Evolutionary conservation across 345 rosid genomes (phyloP).

Genomic region (Bruguiera gymnorhiza): DNA sequence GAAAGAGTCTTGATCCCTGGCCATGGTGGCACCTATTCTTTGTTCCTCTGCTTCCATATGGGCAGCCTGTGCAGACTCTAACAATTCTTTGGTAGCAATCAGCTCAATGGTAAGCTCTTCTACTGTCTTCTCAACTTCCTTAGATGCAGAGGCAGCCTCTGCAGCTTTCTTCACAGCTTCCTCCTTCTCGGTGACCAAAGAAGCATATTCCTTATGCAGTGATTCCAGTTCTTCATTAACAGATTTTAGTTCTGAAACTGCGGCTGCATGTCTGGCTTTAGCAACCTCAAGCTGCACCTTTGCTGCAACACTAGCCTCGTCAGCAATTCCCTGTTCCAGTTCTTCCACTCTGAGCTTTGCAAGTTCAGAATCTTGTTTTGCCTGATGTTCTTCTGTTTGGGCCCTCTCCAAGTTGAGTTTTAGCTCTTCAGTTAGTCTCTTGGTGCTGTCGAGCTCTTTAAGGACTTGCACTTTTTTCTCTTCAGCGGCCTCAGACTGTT

Average conservation of each 20-base stretch:
- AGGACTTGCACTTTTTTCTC: slow-evolving; percentile 49
- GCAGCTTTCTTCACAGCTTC: slow-evolving; percentile 65
- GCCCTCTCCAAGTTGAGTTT: slow-evolving; percentile 89
- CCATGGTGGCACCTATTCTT: slow-evolving; percentile 77
- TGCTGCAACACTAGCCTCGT: slow-evolving; percentile 86
- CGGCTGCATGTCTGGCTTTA: slow-evolving; percentile 67
- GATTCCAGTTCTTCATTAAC: slow-evolving; percentile 68
- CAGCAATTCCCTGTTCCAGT: slow-evolving; percentile 88
- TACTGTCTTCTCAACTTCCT: slow-evolving; percentile 83
- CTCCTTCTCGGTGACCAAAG: slow-evolving; percentile 56
- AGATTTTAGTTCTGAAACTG: slow-evolving; percentile 63
- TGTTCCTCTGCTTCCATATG: slow-evolving; percentile 93
- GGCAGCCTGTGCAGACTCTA: slow-evolving; percentile 86
- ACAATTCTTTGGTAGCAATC: slow-evolving; percentile 71
- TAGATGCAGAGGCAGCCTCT: slow-evolving; percentile 60
- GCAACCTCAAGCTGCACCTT: slow-evolving; percentile 96
- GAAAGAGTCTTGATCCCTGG: slow-evolving; percentile 72
- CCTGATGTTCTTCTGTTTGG: slow-evolving; percentile 83
- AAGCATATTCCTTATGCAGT: slow-evolving; percentile 47
- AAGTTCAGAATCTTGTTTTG: slow-evolving; percentile 88
- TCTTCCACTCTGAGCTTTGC: slow-evolving; percentile 87
- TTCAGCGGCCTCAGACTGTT: slow-evolving; percentile 60
- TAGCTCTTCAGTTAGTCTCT: slow-evolving; percentile 77
- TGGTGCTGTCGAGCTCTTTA: slow-evolving; percentile 70
- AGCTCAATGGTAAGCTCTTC: slow-evolving; percentile 86